phyloP scores from a whole-genome alignment of 1,139 yeast genomes.

The Saccharomycopsis crataegensis region DNA sequence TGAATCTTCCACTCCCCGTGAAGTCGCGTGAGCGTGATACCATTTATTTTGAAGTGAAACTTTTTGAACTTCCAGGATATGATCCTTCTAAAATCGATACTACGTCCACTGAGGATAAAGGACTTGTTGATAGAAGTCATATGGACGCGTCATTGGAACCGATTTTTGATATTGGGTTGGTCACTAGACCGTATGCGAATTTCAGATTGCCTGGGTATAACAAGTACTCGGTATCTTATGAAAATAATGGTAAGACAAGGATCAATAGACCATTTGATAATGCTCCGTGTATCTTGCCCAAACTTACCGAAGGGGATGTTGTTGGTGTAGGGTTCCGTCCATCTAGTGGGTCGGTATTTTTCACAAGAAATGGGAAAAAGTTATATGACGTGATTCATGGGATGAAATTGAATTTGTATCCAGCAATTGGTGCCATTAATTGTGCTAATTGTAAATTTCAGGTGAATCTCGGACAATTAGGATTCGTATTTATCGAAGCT shows the following conservation, averaged over 20 bases:
- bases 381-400: slow-evolving; percentile 77
- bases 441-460: slow-evolving; percentile 48
- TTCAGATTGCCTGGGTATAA: slow-evolving; percentile 83
- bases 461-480: slow-evolving; percentile 77
- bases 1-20: slow-evolving; percentile 60
- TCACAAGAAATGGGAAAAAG: slow-evolving; percentile 78
- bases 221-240: slow-evolving; percentile 79
- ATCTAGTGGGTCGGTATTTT: slow-evolving; percentile 66
- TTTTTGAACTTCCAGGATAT: slow-evolving; percentile 38
- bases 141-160: slow-evolving; percentile 27
- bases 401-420: slow-evolving; percentile 71
- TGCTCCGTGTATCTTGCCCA: slow-evolving; percentile 69
- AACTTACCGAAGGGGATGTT: slow-evolving; percentile 71
- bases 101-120: background rate
- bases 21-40: slow-evolving; percentile 39
- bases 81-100: slow-evolving; percentile 1
- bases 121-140: slow-evolving; percentile 6
- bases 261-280: slow-evolving; percentile 71
- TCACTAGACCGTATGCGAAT: slow-evolving; percentile 84
- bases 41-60: slow-evolving; percentile 64
- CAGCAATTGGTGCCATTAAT: slow-evolving; percentile 58
- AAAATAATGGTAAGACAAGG: slow-evolving; percentile 74
- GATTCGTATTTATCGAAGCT: slow-evolving; percentile 85
- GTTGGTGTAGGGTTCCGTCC: slow-evolving; percentile 79
- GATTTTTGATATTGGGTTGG: slow-evolving; percentile 63